phyloP scores from a whole-genome alignment of 208 protist species.

The Leishmania aethiopica region DNA sequence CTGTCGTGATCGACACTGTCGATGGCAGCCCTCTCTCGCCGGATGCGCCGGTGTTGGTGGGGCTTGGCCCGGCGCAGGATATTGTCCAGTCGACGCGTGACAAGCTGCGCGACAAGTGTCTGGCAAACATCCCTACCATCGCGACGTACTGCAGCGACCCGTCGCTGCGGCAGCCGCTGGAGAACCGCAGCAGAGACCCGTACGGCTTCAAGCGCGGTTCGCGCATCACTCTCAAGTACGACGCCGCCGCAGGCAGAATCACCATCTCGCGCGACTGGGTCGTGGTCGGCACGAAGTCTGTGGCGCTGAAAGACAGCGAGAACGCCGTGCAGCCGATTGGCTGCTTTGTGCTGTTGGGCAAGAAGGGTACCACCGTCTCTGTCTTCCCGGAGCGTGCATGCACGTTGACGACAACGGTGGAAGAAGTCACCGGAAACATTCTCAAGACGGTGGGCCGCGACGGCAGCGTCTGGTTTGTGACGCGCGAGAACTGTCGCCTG shows the following conservation, averaged over 20 bases:
- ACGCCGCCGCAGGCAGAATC: constrained; percentile 41
- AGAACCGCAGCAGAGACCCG: constrained; percentile 52
- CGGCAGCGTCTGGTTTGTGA: constrained; percentile 44
- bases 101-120: constrained; percentile 67
- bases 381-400: constrained; percentile 64
- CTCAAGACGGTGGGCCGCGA: constrained; percentile 39
- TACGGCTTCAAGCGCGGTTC: constrained; percentile 76
- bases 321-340: constrained; percentile 33
- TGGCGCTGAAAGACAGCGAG: constrained; percentile 42
- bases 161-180: constrained; percentile 61
- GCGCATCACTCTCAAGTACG: constrained; percentile 76
- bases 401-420: constrained; percentile 47
- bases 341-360: constrained; percentile 85
- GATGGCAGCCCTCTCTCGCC: constrained; percentile 54
- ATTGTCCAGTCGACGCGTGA: constrained; percentile 69
- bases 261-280: constrained; percentile 82
- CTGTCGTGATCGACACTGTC: constrained; percentile 68
- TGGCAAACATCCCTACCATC: constrained; percentile 34
- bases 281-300: constrained; percentile 49
- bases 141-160: constrained; percentile 75
- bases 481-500: constrained; percentile 78
- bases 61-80: constrained; percentile 61
- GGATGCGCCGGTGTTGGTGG: constrained; percentile 75
- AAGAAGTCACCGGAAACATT: constrained; percentile 55
- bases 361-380: constrained; percentile 54